Evolutionary conservation across 2,329 filamentous ascomycete species (phyloP).

Genomic region (Tympanopsis confertula): DNA sequence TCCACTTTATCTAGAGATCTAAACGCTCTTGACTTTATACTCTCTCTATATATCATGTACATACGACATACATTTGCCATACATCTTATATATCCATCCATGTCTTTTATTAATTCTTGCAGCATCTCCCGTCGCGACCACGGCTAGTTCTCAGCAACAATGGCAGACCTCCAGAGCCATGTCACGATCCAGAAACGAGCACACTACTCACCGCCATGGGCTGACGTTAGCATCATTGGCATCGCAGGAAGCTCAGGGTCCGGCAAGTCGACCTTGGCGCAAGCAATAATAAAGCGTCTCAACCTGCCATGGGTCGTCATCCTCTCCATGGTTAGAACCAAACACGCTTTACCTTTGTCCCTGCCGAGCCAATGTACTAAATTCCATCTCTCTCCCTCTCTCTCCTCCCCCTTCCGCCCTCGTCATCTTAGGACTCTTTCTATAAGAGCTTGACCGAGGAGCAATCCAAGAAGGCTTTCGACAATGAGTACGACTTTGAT

Average conservation of each 20-base stretch:
- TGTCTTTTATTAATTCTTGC: too few species aligned
- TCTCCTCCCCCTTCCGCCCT: neutral
- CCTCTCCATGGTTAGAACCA: slow-evolving; percentile 68
- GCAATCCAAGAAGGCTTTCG: slow-evolving; percentile 69
- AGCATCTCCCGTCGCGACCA: neutral
- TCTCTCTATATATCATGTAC: too few species aligned
- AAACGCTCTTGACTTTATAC: too few species aligned
- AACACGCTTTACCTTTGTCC: neutral
- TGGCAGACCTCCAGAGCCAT: slow-evolving; percentile 16
- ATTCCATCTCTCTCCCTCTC: slow-evolving; percentile 3
- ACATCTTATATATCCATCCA: too few species aligned
- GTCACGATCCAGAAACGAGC: slow-evolving; percentile 43
- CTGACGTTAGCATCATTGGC: slow-evolving; percentile 89
- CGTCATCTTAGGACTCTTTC: slow-evolving; percentile 72
- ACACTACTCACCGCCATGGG: slow-evolving; percentile 90
- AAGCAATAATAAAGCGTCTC: slow-evolving; percentile 79
- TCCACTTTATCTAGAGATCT: too few species aligned
- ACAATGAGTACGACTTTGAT: slow-evolving; percentile 92
- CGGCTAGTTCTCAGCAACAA: neutral
- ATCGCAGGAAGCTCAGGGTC: slow-evolving; percentile 93
- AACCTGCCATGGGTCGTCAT: slow-evolving; percentile 98
- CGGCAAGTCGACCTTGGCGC: slow-evolving; percentile 82
- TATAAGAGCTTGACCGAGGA: slow-evolving; percentile 81
- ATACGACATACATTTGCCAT: too few species aligned
- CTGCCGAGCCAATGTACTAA: slow-evolving; percentile 6